Evolutionary conservation across 2,329 filamentous ascomycete species (phyloP).

Genomic region (Tolypocladium pustulatum): DNA sequence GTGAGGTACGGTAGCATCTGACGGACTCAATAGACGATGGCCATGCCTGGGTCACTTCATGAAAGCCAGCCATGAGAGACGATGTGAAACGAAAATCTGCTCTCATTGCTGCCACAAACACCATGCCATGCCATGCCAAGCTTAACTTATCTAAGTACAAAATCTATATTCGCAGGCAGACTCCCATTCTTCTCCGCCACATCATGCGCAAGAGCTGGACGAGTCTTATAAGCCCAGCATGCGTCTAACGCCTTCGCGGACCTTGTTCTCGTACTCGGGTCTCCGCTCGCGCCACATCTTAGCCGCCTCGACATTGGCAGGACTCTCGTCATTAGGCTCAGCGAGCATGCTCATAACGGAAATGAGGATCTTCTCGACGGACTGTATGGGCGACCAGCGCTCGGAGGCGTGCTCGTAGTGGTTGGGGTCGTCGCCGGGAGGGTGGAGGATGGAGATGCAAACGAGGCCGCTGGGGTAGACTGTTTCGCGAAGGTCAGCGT

Average conservation of each 20-base stretch:
- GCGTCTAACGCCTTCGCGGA: conserved; percentile 70
- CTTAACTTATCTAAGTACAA: not conserved
- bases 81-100: not conserved
- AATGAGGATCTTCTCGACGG: conserved; percentile 93
- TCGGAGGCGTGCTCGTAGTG: conserved; percentile 96
- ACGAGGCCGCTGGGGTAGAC: conserved; percentile 88
- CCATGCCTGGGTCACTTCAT: not conserved
- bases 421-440: conserved; percentile 93
- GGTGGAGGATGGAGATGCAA: conserved; percentile 96
- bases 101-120: conserved; percentile 8
- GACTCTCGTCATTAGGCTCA: conserved; percentile 93
- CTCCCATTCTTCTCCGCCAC: not conserved
- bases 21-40: not conserved
- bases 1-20: conserved; percentile 17
- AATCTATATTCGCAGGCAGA: not conserved
- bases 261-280: conserved; percentile 74
- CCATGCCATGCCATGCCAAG: conserved; percentile 14
- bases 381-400: conserved; percentile 94
- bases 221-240: conserved; percentile 56
- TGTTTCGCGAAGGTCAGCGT: conserved; percentile 21
- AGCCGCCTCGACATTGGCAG: conserved; percentile 90
- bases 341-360: conserved; percentile 98
- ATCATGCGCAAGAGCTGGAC: not conserved
- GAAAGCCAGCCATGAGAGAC: not conserved
- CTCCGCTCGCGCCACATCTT: conserved; percentile 90